Conservation (phyloP, 2,329 filamentous ascomycete species). For the Bimuria novae-zelandiae region DNA sequence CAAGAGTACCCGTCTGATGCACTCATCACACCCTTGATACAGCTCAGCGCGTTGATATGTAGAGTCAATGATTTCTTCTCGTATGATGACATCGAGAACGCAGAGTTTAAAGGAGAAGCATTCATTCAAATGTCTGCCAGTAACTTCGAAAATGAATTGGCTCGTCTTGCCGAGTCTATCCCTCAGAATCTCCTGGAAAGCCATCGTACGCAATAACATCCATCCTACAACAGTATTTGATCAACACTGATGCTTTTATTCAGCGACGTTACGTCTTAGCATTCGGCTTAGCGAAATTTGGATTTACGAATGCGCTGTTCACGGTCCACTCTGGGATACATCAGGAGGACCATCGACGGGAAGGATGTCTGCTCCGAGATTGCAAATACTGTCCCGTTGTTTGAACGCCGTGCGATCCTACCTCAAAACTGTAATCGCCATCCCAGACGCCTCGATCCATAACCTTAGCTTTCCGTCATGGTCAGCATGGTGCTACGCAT, state of each 20-base stretch:
- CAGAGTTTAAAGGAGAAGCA: conserved; percentile 23
- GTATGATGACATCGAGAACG: conserved; percentile 27
- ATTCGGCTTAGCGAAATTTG: conserved; percentile 19
- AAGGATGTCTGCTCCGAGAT: conserved; percentile 9
- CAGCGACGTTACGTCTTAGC: conserved; percentile 12
- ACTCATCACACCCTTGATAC: conserved; percentile 24
- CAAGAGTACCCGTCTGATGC: conserved; percentile 21
- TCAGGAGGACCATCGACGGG: neutral
- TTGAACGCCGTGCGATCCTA: conserved; percentile 19
- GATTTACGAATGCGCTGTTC: conserved; percentile 28
- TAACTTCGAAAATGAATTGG: conserved; percentile 23
- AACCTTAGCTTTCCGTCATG: conserved; percentile 21
- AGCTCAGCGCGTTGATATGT: conserved; percentile 20
- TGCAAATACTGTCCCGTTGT: conserved; percentile 14
- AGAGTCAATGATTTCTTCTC: conserved; percentile 28
- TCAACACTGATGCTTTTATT: neutral
- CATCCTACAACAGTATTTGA: neutral
- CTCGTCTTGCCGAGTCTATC: conserved; percentile 14
- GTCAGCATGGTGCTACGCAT: conserved; percentile 30
- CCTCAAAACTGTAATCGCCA: conserved; percentile 14
- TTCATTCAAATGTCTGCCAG: conserved; percentile 21
- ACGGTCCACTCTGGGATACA: conserved; percentile 21
- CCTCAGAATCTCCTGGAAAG: neutral
- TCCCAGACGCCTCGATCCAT: conserved; percentile 15
- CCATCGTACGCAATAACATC: conserved; percentile 13